Base-by-base conservation (phyloP, 441 rosid species). In the Melastoma candidum region DNA sequence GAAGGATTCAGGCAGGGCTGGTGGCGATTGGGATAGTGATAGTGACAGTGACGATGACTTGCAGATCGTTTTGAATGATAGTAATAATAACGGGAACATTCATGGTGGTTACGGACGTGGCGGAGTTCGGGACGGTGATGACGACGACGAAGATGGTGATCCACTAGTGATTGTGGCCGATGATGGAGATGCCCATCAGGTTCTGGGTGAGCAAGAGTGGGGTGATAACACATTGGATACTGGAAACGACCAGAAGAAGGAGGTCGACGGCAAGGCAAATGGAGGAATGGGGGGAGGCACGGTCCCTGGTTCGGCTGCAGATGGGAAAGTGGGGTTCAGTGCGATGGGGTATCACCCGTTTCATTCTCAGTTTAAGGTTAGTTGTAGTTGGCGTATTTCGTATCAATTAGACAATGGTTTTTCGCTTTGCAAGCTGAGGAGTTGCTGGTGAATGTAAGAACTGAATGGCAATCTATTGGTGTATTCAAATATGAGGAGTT, bases 351-450 rank as follows among this genome's bases (percentile, higher is more conserved):
- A 81, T 80, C 96, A 80, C 66, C 88, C 93, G 27, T 89, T 83
- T 84, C 97, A 89, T 84, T 84, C 95, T 73, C 96, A 89, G 95
- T 93, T 78, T 77, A 93, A 93, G 99, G 99, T 93, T 83, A 89
- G 99, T 93, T 32, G 41, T 32, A 32, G 41, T 32, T 32, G 41
- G 41, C 8, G 41, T 32, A 32, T 8, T 4, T 32, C 6, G 8
- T 32, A 32, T 32, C 8, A 32, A 32, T 32, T 32, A 32, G 41
- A 4, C 8, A 32, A 32, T 6, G 22, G 8, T 32, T 32, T 2
- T 32, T 32, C 41, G 41, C 8, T 32, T 32, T 32, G 41, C 41
- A 32, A 32, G 41, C 7, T 32, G 41, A 32, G 7, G 41, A 4
- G 41, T 32, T 4, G 41, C 5, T 32, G 41, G 22, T 17, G 8